phyloP scores from a whole-genome alignment of 768 basidiomycete genomes.

The Mrakia blollopis region DNA sequence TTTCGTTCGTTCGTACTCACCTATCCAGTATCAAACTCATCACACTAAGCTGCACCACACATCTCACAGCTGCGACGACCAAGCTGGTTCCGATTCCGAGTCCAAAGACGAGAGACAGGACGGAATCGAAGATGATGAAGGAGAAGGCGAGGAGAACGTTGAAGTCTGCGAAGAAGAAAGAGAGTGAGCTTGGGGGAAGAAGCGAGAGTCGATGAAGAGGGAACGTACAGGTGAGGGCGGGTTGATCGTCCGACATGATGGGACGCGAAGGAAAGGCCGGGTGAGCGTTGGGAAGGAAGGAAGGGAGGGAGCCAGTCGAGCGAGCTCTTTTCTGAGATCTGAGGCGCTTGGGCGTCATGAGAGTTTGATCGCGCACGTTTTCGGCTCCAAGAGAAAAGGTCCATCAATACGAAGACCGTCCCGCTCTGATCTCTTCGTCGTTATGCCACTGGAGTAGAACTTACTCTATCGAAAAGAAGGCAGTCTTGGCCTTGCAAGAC shows the following conservation, averaged over 20 bases:
- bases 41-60: slow-evolving; percentile 69
- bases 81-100: slow-evolving; percentile 67
- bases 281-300: too few relatives aligned
- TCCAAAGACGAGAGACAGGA: slow-evolving; percentile 59
- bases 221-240: background rate
- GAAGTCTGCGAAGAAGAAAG: slow-evolving; percentile 28
- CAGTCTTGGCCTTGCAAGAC: too few relatives aligned
- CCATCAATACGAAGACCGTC: too few relatives aligned
- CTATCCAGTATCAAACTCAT: slow-evolving; percentile 45
- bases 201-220: too few relatives aligned
- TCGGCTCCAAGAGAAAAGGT: too few relatives aligned
- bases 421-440: too few relatives aligned
- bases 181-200: background rate
- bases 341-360: too few relatives aligned
- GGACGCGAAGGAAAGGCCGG: background rate
- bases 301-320: too few relatives aligned
- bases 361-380: too few relatives aligned
- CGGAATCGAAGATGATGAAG: slow-evolving; percentile 69
- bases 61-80: slow-evolving; percentile 59
- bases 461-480: too few relatives aligned
- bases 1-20: background rate
- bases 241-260: slow-evolving; percentile 7
- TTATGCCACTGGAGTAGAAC: too few relatives aligned
- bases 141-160: slow-evolving; percentile 70
- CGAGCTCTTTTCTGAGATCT: too few relatives aligned